A percentile compares a stretch with the other conserved stretches of the same genome.
phyloP scores from a whole-genome alignment of 495 filamentous ascomycete species.

The Glarea lozoyensis region DNA sequence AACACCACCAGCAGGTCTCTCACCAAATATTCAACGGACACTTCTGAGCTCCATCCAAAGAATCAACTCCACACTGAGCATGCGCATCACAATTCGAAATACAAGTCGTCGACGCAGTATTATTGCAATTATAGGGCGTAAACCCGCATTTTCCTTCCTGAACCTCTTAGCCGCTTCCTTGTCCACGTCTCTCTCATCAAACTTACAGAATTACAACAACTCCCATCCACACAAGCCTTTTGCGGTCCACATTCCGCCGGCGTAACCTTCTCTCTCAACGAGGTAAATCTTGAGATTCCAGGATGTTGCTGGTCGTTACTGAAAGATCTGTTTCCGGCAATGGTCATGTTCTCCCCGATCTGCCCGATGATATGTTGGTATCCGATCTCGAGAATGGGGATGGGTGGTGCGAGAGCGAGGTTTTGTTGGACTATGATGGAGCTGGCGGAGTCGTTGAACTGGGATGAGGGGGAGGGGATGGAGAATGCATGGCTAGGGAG shows the following conservation, averaged over 20 bases:
- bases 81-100: conserved; percentile 13
- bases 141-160: conserved; percentile 13
- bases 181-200: background rate
- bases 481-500: background rate
- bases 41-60: conserved; percentile 9
- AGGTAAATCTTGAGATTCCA: background rate
- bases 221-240: conserved; percentile 7
- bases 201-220: conserved; percentile 13
- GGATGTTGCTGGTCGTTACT: background rate
- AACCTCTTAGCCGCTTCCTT: background rate
- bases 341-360: conserved; percentile 3
- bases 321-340: conserved; percentile 1
- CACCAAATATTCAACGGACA: conserved; percentile 17
- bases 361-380: conserved; percentile 4
- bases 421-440: conserved; percentile 5
- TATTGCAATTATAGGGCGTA: conserved; percentile 6
- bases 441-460: background rate
- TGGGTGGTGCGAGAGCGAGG: conserved; percentile 3
- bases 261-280: background rate
- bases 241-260: conserved; percentile 2
- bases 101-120: conserved; percentile 1
- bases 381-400: conserved; percentile 10
- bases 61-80: conserved; percentile 10
- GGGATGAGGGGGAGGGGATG: background rate
- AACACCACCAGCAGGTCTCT: too few relatives aligned